Percentiles rank a stretch among this genome's conserved stretches.
Evolutionary conservation across 768 basidiomycete genomes (phyloP).

Genomic region (Lentinula sp.): DNA sequence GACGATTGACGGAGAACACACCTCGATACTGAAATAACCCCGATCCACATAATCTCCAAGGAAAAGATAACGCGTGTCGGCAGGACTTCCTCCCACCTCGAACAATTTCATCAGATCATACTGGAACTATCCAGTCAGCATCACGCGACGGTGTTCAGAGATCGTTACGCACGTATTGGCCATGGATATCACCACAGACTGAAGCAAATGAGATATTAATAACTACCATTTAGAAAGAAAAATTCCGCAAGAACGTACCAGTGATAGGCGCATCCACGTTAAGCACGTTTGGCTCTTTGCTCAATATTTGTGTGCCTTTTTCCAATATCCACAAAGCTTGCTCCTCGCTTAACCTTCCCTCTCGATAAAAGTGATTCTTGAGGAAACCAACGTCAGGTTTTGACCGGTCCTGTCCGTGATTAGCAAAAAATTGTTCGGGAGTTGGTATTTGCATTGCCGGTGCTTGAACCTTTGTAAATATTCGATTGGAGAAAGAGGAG

Average conservation of each 20-base stretch:
- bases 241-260: slow-evolving; percentile 41
- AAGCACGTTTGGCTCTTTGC: slow-evolving; percentile 83
- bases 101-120: slow-evolving; percentile 95
- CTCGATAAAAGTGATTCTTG: slow-evolving; percentile 98
- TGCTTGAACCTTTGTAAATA: slow-evolving; percentile 76
- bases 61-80: slow-evolving; percentile 89
- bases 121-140: slow-evolving; percentile 37
- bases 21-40: slow-evolving; percentile 93
- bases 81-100: slow-evolving; percentile 92
- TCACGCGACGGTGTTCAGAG: slow-evolving; percentile 1
- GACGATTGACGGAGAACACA: slow-evolving; percentile 21
- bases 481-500: background rate
- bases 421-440: slow-evolving; percentile 88
- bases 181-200: slow-evolving; percentile 98
- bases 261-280: slow-evolving; percentile 97
- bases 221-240: background rate
- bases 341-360: slow-evolving; percentile 89
- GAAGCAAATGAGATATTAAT: background rate
- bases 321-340: slow-evolving; percentile 93
- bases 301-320: slow-evolving; percentile 79
- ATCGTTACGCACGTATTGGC: slow-evolving; percentile 82
- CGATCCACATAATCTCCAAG: slow-evolving; percentile 91
- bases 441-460: slow-evolving; percentile 93
- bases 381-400: slow-evolving; percentile 96
- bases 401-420: slow-evolving; percentile 61